Base-by-base conservation (phyloP, 1,139 yeast species). In the Protomyces gravidus region DNA sequence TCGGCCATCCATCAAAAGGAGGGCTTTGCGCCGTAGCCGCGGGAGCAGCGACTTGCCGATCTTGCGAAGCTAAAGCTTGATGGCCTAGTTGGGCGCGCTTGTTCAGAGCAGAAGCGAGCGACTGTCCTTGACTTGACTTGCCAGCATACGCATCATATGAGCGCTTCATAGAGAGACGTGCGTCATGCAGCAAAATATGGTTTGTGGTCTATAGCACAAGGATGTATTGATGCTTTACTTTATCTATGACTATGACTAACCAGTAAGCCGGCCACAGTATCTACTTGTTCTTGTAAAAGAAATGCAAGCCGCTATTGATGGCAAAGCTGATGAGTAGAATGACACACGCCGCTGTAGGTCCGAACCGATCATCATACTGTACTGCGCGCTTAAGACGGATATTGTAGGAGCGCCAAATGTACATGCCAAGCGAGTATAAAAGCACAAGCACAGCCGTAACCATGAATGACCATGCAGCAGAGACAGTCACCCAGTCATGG, bases 391-490 rank as follows among this genome's bases (percentile, higher is more conserved):
- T 88, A 65, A 82, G 80, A 70, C 98, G 82, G 67, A 92, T 89
- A 71, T 85, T 85, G 59, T 83, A 72, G 6, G 89, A 92, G 73
- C 98, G 82, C 83, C 87, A 85, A 51, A 89, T 74, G 72, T 89
- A 92, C 68, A 81, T 80, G 66, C 77, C 80, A 19, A 86, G 79
- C n/a, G 96, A 80, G 71, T 90, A 90, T 19, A 77, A 60, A 62
- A 90, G 80, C 11, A 94, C 85, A 63, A 82, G 75, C 42, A 89
- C 76, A 0, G 97, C 89, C 26, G 95, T 83, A 21, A 87, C 62
- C 73, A 87, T 89, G 73, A 92, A 92, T n/a, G 95, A 95, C 61
- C 89, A 78, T 0, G 96, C 85, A 0, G 97, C 95, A 49, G 88
- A 79, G 67, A 89, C 77, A 0, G 96, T 84, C 46, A 50, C 48